These are phyloP conservation scores for Phytophthora cactorum DNA, from an alignment of 352 stramenopile species.

Conservation along the genomic window DNA sequence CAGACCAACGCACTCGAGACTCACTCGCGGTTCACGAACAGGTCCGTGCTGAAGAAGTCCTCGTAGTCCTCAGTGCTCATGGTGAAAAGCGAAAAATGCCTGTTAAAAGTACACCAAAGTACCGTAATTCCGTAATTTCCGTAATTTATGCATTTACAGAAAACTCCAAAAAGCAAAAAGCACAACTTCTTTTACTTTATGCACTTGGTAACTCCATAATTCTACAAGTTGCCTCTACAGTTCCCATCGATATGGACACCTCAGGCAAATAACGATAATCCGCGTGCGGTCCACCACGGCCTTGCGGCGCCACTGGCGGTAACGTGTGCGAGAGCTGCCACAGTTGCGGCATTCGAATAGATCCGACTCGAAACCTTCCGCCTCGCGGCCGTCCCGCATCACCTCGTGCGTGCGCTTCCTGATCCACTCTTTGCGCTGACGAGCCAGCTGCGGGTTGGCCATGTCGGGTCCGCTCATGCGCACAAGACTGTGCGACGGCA, in stretches of 20 bases:
- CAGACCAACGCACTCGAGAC: constrained; percentile 4
- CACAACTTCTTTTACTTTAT: too few relatives aligned
- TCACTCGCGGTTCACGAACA: constrained; percentile 71
- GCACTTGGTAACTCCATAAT: constrained; percentile 18
- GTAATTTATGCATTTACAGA: too few relatives aligned
- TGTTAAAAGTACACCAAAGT: too few relatives aligned
- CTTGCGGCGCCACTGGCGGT: constrained; percentile 85
- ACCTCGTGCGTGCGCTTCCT: constrained; percentile 86
- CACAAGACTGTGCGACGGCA: constrained; percentile 61
- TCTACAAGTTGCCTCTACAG: constrained; percentile 51
- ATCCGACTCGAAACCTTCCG: constrained; percentile 79
- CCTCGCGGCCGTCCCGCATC: constrained; percentile 70
- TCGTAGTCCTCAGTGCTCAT: constrained; percentile 44
- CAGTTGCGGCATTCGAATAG: constrained; percentile 87
- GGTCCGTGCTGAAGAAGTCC: constrained; percentile 58
- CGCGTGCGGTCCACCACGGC: constrained; percentile 84
- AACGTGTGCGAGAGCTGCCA: constrained; percentile 73
- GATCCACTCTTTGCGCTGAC: constrained; percentile 85
- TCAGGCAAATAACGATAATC: constrained; percentile 82
- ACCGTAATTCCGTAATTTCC: too few relatives aligned
- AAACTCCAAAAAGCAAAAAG: too few relatives aligned
- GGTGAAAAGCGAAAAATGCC: not conserved
- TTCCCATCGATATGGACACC: constrained; percentile 83
- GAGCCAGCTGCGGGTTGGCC: constrained; percentile 86
- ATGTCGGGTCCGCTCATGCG: constrained; percentile 83